Evolutionary conservation across 2,329 filamentous ascomycete genomes (phyloP).

Genomic region (Dothideomycetes sp.): DNA sequence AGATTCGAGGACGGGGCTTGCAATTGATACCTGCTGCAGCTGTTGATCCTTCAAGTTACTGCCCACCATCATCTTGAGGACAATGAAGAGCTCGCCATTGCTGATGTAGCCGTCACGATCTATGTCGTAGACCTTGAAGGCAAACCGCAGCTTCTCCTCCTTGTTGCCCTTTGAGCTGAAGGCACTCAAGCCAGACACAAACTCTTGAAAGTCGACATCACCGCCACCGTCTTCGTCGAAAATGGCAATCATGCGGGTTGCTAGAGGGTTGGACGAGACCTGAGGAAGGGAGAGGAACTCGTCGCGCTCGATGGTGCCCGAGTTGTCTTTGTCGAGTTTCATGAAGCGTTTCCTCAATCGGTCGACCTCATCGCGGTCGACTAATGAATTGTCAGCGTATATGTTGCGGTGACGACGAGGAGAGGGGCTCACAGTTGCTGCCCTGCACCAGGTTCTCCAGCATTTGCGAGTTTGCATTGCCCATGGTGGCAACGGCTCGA

Average conservation of each 20-base stretch:
- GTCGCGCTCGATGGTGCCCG: conserved; percentile 94
- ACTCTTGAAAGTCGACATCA: conserved; percentile 97
- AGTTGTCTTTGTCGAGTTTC: conserved; percentile 99
- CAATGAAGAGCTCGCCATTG: conserved; percentile 97
- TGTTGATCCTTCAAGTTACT: conserved; percentile 99
- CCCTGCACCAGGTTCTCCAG: conserved; percentile 93
- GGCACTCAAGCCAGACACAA: conserved; percentile 86
- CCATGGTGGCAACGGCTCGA: conserved; percentile 25
- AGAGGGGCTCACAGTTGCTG: conserved; percentile 68
- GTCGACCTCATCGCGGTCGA: conserved; percentile 95
- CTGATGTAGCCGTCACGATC: conserved; percentile 97
- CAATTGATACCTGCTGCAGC: conserved; percentile 72
- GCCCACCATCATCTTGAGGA: conserved; percentile 99
- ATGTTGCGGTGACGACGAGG: neutral
- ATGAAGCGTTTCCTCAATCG: conserved; percentile 93
- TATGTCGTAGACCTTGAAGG: conserved; percentile 99
- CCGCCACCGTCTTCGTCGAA: conserved; percentile 98
- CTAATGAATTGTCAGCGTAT: conserved; percentile 35
- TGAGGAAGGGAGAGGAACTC: conserved; percentile 96
- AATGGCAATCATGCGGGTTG: conserved; percentile 97
- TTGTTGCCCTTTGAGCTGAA: conserved; percentile 99
- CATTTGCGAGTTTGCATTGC: conserved; percentile 52
- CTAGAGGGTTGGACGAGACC: conserved; percentile 94
- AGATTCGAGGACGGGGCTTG: no score
- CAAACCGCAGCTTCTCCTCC: conserved; percentile 94